phyloP scores from a whole-genome alignment of 2,329 filamentous ascomycete genomes.

The Arthrobotrys megalospora region DNA sequence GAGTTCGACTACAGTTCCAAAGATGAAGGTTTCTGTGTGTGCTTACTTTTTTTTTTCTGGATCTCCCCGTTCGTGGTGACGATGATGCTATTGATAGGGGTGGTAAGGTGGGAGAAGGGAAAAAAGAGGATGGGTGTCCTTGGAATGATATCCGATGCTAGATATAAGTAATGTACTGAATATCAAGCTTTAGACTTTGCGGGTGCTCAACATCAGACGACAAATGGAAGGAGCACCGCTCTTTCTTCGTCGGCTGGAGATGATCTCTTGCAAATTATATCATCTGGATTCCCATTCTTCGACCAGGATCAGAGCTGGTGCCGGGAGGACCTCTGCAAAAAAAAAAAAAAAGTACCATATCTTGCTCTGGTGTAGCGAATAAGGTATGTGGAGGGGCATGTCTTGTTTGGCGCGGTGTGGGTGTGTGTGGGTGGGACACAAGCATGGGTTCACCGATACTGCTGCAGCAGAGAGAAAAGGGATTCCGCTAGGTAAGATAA shows the following conservation, averaged over 20 bases:
- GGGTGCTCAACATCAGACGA: constrained; percentile 38
- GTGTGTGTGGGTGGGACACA: constrained; percentile 44
- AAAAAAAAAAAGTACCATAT: constrained; percentile 34
- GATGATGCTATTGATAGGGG: constrained; percentile 11
- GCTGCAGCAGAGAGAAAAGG: constrained; percentile 35
- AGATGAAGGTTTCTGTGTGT: constrained; percentile 11
- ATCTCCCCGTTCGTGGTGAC: constrained; percentile 6
- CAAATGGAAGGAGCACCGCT: constrained; percentile 58
- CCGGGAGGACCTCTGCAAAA: constrained; percentile 56
- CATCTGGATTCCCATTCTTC: constrained; percentile 51
- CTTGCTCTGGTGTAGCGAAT: constrained; percentile 45
- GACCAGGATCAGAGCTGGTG: constrained; percentile 51
- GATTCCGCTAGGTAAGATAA: constrained; percentile 48
- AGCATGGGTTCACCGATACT: constrained; percentile 47
- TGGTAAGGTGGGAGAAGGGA: not conserved
- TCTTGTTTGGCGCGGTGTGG: constrained; percentile 59
- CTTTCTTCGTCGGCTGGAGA: constrained; percentile 58
- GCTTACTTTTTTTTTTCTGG: constrained; percentile 26
- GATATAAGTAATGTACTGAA: constrained; percentile 35
- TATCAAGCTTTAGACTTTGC: constrained; percentile 21
- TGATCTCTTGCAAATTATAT: constrained; percentile 61
- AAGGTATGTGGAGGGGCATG: constrained; percentile 61
- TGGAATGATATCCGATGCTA: constrained; percentile 41
- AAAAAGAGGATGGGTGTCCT: constrained; percentile 13
- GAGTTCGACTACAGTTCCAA: constrained; percentile 42